Evolutionary conservation across 1,284 basidiomycete genomes (phyloP).

Genomic region (Ustilago curta): DNA sequence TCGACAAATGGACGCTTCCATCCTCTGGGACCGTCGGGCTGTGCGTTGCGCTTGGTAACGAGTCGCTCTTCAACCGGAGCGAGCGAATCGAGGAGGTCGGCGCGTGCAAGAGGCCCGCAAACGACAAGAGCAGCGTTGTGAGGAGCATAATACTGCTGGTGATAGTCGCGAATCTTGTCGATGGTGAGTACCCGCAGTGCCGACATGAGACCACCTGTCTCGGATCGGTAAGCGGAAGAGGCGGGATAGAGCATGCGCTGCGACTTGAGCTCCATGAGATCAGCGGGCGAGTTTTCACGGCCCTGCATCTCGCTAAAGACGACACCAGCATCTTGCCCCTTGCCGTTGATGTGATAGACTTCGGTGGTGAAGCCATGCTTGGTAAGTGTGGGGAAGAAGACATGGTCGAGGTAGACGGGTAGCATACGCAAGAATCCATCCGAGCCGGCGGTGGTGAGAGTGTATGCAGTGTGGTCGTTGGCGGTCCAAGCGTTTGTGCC

Average conservation of each 20-base stretch:
- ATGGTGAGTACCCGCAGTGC: conserved; percentile 86
- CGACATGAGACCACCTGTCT: conserved; percentile 96
- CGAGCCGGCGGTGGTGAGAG: conserved; percentile 94
- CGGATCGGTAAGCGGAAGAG: conserved; percentile 90
- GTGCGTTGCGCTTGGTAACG: conserved; percentile 56
- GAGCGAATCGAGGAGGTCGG: conserved; percentile 76
- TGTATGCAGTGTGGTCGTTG: conserved; percentile 79
- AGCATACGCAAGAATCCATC: conserved; percentile 94
- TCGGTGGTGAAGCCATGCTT: conserved; percentile 92
- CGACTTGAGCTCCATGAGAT: conserved; percentile 82
- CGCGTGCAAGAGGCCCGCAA: conserved; percentile 78
- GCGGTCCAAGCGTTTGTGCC: conserved; percentile 78
- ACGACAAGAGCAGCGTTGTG: conserved; percentile 91
- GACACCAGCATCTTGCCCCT: conserved; percentile 93
- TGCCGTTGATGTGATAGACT: conserved; percentile 81
- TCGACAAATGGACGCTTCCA: conserved; percentile 97
- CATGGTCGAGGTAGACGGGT: conserved; percentile 96
- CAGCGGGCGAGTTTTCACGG: conserved; percentile 88
- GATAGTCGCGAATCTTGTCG: conserved; percentile 89
- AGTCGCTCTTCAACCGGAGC: conserved; percentile 61
- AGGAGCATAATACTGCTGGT: conserved; percentile 90
- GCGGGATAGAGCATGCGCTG: conserved; percentile 80
- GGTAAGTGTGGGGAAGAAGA: conserved; percentile 94
- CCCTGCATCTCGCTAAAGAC: conserved; percentile 92
- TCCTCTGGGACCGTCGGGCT: conserved; percentile 78